phyloP scores from a whole-genome alignment of 345 rosid genomes.

The Conringia planisiliqua region DNA sequence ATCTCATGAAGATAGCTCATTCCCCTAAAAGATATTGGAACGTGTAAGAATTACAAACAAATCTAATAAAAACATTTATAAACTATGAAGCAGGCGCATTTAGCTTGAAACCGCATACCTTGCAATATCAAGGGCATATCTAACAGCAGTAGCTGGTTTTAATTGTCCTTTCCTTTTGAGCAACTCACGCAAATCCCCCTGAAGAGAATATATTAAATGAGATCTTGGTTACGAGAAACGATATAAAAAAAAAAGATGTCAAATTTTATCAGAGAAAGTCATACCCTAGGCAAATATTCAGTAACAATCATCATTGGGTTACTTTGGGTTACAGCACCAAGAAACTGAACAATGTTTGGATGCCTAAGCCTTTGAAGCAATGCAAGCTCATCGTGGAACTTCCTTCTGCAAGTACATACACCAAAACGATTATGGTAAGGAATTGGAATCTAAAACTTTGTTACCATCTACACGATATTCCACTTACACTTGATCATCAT shows the following conservation, averaged over 20 bases:
- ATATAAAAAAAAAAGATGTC: not conserved
- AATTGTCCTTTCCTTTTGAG: constrained; percentile 61
- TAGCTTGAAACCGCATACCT: constrained; percentile 42
- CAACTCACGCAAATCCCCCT: constrained; percentile 79
- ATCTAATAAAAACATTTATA: not conserved
- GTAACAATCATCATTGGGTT: constrained; percentile 99
- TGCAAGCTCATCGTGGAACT: constrained; percentile 89
- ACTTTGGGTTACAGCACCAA: constrained; percentile 95
- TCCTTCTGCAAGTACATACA: constrained; percentile 46
- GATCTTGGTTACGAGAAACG: constrained; percentile 2
- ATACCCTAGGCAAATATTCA: constrained; percentile 84
- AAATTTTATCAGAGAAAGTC: not conserved
- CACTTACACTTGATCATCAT: constrained; percentile 86
- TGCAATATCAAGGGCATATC: constrained; percentile 91
- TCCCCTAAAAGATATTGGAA: constrained; percentile 48
- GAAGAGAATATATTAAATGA: constrained; percentile 19
- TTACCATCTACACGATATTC: not conserved
- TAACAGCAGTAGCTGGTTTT: constrained; percentile 55
- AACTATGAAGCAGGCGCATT: not conserved
- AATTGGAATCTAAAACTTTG: not conserved
- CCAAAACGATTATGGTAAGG: not conserved
- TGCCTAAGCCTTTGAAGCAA: constrained; percentile 91
- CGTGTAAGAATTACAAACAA: not conserved
- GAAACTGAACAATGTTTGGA: constrained; percentile 94
- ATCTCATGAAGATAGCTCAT: constrained; percentile 92